Evolutionary conservation across 495 filamentous ascomycete genomes (phyloP).

Genomic region (Hyaloscypha finlandica): DNA sequence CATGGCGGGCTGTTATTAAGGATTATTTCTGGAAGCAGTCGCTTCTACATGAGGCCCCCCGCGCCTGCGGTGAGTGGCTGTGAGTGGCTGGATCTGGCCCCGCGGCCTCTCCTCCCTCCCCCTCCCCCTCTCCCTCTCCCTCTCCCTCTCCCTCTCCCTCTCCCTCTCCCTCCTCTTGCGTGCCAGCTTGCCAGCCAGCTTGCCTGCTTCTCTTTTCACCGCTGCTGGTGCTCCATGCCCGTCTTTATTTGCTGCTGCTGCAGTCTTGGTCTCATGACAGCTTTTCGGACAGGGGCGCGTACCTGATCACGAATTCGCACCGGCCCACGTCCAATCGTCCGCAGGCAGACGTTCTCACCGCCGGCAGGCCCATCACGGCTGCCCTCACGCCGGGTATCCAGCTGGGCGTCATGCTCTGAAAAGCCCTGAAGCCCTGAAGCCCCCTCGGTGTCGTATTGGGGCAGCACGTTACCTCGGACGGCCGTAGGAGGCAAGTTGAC

Average conservation of each 20-base stretch:
- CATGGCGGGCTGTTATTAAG: background rate
- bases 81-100: constrained; percentile 2
- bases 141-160: no score
- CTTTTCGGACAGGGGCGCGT: constrained; percentile 11
- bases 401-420: background rate
- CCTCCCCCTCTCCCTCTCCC: no score
- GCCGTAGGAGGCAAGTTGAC: background rate
- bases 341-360: background rate
- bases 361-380: background rate
- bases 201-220: constrained; percentile 9
- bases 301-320: constrained; percentile 7
- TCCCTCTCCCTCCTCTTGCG: no score
- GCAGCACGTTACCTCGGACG: background rate
- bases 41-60: background rate
- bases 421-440: background rate
- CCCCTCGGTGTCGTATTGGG: background rate
- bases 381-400: background rate
- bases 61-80: background rate
- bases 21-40: constrained; percentile 14
- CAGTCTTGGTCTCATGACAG: constrained; percentile 10
- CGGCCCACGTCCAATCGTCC: background rate
- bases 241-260: background rate
- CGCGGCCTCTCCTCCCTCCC: background rate
- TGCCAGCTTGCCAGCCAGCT: no score
- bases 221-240: background rate